A percentile compares a stretch with the other conserved stretches of the same genome.
Conservation (phyloP, 352 stramenopile genomes). For the Phytophthora hybrid region DNA sequence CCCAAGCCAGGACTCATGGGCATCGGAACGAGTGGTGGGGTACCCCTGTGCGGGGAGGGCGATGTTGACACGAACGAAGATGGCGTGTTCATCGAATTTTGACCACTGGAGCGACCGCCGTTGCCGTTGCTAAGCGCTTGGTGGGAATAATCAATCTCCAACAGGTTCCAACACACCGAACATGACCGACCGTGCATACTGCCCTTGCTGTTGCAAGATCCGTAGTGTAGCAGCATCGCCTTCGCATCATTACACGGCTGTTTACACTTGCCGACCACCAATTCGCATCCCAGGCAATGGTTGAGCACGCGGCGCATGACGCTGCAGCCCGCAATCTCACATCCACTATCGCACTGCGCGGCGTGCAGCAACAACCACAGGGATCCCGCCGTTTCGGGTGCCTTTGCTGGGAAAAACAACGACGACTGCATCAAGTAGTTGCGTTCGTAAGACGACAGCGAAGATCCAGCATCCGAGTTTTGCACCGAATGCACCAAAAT, state of each 20-base stretch:
- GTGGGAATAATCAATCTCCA: conserved; percentile 76
- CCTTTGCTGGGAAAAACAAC: conserved; percentile 62
- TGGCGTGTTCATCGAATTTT: conserved; percentile 28
- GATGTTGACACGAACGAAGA: conserved; percentile 36
- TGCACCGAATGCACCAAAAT: conserved; percentile 55
- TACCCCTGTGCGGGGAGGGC: conserved; percentile 29
- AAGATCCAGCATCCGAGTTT: conserved; percentile 53
- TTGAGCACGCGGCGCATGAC: conserved; percentile 78
- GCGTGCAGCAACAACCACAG: conserved; percentile 76
- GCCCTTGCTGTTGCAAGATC: conserved; percentile 56
- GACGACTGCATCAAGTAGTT: conserved; percentile 63
- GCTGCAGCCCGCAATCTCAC: conserved; percentile 64
- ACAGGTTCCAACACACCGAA: conserved; percentile 65
- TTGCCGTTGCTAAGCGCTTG: conserved; percentile 59
- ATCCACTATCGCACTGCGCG: conserved; percentile 54
- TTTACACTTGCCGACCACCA: conserved; percentile 67
- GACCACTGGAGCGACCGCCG: conserved; percentile 14
- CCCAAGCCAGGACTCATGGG: conserved; percentile 25
- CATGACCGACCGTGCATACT: conserved; percentile 57
- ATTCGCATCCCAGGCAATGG: conserved; percentile 70
- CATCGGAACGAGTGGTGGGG: conserved; percentile 31
- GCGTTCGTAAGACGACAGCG: conserved; percentile 56
- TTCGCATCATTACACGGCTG: conserved; percentile 81
- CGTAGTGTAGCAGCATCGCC: conserved; percentile 79
- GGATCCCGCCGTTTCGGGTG: conserved; percentile 67